Evolutionary conservation across 345 rosid genomes (phyloP).

Genomic region (Zanthoxylum bungeanum): DNA sequence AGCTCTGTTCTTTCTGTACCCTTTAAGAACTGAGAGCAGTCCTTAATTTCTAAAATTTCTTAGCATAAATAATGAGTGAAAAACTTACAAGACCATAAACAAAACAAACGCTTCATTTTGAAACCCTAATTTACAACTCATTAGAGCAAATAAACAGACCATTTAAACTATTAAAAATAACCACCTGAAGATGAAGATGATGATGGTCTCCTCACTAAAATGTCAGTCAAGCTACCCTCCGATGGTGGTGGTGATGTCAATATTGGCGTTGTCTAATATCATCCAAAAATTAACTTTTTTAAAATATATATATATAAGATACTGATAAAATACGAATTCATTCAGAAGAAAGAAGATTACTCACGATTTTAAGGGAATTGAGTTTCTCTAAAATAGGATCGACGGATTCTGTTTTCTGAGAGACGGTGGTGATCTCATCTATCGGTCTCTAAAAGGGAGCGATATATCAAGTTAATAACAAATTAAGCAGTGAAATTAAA

Average conservation of each 20-base stretch:
- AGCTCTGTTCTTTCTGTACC: not conserved
- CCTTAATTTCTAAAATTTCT: not conserved
- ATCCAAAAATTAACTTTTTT: not conserved
- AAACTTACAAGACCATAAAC: not conserved
- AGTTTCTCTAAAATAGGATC: constrained; percentile 78
- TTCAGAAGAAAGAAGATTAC: constrained; percentile 17
- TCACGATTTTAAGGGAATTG: constrained; percentile 70
- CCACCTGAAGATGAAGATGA: constrained; percentile 58
- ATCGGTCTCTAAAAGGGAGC: constrained; percentile 29
- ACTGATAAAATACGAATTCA: not conserved
- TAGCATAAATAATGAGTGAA: too few species aligned
- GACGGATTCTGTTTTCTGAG: constrained; percentile 50
- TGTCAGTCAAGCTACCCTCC: constrained; percentile 90
- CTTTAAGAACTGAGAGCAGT: not conserved
- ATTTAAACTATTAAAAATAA: not conserved
- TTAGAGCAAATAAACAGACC: not conserved
- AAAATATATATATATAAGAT: not conserved
- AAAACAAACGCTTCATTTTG: not conserved
- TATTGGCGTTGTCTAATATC: constrained; percentile 66
- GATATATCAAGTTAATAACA: not conserved
- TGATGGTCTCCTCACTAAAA: constrained; percentile 71
- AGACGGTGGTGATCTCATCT: constrained; percentile 78
- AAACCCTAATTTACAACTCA: not conserved
- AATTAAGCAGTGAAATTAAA: constrained; percentile 4
- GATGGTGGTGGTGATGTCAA: constrained; percentile 59